Evolutionary conservation across 106 monocot genomes (phyloP), one percentile per base, ranked within the genome.

Genomic region (Amphibolis antarctica): DNA sequence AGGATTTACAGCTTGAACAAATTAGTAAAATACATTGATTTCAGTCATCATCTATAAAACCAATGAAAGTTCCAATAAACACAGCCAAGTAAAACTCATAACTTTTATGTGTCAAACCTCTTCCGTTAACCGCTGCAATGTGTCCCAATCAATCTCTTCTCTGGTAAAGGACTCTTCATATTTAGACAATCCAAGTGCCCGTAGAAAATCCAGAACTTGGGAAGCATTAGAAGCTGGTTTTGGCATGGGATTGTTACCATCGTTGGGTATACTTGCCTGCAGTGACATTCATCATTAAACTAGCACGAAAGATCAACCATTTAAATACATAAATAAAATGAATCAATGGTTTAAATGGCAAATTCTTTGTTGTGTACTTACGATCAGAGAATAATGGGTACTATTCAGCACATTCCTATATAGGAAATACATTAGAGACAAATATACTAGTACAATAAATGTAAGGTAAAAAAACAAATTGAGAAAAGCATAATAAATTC

Each of bases 91-190:
- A 57, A 57, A 57, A 12, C 26, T 15, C 57, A 57, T 57, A 57
- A 22, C 17, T 28, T 57, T 26, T 26, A 15, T 26, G 26, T 7
- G 17, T 14, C 64, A 59, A 77, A 96, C 94, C 94, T 89, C 94
- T 80, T 94, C 94, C 1, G 89, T 89, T 56, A 94, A 65, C 77
- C 77, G 86, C 59, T 86, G 76, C 28, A 94, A 63, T 15, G 89
- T 73, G 14, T 94, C 84, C 94, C 89, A 86, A 26, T 94, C 89
- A 74, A 94, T 73, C 65, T 94, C 94, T 66, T 94, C 89, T 56
- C 36, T 89, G 20, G 82, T 45, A 56, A 94, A 96, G 74, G 58
- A 64, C 25, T 82, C 86, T 75, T 89, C 84, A 50, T 96, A 96
- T 76, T 57, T 86, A 25, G 81, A 84, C 24, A 96, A 67, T 53